Percentiles rank a stretch among this genome's conserved stretches.
Conservation (phyloP, 2,329 filamentous ascomycete genomes). For the Myriosclerotinia scirpicola region DNA sequence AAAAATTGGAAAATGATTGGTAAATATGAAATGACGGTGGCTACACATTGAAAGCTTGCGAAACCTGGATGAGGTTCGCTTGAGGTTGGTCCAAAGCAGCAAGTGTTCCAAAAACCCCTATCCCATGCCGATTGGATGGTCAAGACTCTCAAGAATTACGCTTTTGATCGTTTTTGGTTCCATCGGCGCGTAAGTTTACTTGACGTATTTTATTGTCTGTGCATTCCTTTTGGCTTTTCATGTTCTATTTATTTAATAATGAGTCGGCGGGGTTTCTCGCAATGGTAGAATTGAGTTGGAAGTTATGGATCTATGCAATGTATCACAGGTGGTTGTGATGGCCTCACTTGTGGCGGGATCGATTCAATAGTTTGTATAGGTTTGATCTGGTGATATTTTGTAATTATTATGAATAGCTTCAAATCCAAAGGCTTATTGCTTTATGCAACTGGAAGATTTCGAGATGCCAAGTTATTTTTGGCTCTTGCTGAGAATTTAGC, state of each 20-base stretch:
- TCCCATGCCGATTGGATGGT: constrained; percentile 32
- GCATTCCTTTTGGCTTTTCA: constrained; percentile 11
- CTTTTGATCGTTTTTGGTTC: constrained; percentile 11
- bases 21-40: background rate
- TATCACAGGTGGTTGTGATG: constrained; percentile 6
- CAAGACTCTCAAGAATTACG: constrained; percentile 11
- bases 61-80: constrained; percentile 13
- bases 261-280: background rate
- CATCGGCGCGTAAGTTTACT: constrained; percentile 18
- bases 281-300: constrained; percentile 1
- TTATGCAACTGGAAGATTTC: background rate
- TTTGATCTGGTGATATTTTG: constrained; percentile 20
- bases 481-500: background rate
- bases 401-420: constrained; percentile 21
- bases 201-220: constrained; percentile 4
- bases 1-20: constrained; percentile 4
- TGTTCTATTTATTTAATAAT: background rate
- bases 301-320: background rate
- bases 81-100: constrained; percentile 33
- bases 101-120: constrained; percentile 36
- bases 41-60: constrained; percentile 3
- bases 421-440: background rate
- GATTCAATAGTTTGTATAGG: constrained; percentile 20
- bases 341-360: constrained; percentile 10
- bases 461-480: constrained; percentile 18